Evolutionary conservation across 2,329 filamentous ascomycete genomes (phyloP).

Genomic region (Thelonectria discophora): DNA sequence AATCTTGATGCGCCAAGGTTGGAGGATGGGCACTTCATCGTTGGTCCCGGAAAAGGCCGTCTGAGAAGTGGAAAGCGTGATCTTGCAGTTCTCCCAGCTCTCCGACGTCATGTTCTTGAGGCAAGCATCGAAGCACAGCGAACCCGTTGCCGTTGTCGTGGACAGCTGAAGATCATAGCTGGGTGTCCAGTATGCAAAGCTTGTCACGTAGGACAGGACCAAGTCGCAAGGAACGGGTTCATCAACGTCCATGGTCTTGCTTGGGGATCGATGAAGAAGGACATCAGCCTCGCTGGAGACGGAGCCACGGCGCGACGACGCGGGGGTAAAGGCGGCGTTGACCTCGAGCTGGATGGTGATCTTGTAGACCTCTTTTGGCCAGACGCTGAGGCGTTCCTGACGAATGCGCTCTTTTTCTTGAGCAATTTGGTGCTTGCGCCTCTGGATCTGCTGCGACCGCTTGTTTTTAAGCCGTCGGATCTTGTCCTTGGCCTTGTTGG

Average conservation of each 20-base stretch:
- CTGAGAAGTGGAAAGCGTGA: conserved; percentile 71
- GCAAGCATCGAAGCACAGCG: conserved; percentile 68
- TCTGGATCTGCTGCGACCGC: conserved; percentile 47
- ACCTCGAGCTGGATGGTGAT: conserved; percentile 62
- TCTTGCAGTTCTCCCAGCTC: conserved; percentile 67
- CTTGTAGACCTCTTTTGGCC: conserved; percentile 59
- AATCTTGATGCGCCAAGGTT: conserved; percentile 66
- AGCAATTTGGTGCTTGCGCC: conserved; percentile 47
- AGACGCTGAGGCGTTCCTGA: conserved; percentile 55
- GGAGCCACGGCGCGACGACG: conserved; percentile 60
- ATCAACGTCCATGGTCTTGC: conserved; percentile 29
- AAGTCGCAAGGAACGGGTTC: conserved; percentile 52
- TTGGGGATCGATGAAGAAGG: conserved; percentile 54
- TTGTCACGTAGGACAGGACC: conserved; percentile 67
- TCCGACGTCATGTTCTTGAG: conserved; percentile 71
- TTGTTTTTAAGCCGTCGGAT: conserved; percentile 48
- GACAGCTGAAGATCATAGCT: conserved; percentile 70
- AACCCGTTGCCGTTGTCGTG: conserved; percentile 61
- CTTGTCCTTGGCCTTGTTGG: conserved; percentile 45
- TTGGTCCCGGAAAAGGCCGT: conserved; percentile 65
- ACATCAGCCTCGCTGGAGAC: conserved; percentile 60
- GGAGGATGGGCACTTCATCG: conserved; percentile 63
- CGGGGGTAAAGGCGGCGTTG: conserved; percentile 49
- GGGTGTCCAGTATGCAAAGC: conserved; percentile 66
- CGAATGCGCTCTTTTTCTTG: conserved; percentile 57